These are phyloP conservation scores for Cryptosporidium ubiquitum DNA, from an alignment of 169 alveolate genomes.

Conservation along the genomic window DNA sequence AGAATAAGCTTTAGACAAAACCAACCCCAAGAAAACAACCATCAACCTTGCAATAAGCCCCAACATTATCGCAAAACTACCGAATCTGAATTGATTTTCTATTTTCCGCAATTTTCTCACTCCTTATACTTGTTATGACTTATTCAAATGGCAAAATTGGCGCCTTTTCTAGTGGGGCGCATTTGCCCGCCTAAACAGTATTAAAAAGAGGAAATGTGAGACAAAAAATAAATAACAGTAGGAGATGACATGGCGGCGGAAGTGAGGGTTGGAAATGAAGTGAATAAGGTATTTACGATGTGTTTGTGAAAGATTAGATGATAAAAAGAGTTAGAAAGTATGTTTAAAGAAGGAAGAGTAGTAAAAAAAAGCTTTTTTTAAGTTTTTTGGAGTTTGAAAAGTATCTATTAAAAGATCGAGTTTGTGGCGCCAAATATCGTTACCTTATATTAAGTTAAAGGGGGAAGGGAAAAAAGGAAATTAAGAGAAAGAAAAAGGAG, in stretches of 20 bases:
- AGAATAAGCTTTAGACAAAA: background rate
- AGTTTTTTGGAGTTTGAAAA: background rate
- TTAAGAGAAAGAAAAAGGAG: background rate
- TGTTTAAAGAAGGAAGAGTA: background rate
- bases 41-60: background rate
- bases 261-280: background rate
- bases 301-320: background rate
- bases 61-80: background rate
- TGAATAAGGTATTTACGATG: background rate
- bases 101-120: background rate
- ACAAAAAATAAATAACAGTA: background rate
- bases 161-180: constrained; percentile 8
- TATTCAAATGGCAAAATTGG: background rate
- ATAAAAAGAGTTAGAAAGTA: background rate
- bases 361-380: background rate
- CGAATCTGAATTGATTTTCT: background rate
- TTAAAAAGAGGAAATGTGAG: background rate
- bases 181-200: background rate
- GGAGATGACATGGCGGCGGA: constrained; percentile 10
- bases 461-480: background rate
- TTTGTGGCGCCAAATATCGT: background rate
- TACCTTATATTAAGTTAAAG: background rate
- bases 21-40: background rate
- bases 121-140: background rate
- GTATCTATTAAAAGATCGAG: background rate